Evolutionary conservation across 768 basidiomycete genomes (phyloP).

Genomic region (Termitomyces sp.): DNA sequence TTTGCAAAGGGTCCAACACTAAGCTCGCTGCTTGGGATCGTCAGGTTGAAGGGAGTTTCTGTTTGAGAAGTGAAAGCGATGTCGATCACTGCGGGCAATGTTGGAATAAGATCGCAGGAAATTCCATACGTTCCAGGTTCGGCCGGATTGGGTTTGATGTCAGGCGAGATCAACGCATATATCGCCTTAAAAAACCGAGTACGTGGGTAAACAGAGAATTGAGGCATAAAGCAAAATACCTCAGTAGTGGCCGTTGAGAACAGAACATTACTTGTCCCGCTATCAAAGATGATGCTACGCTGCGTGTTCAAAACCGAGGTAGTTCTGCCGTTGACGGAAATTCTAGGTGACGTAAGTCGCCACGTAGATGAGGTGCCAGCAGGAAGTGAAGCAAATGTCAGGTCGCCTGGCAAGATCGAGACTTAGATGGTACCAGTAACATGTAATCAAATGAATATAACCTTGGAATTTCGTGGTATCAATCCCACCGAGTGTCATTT

Average conservation of each 20-base stretch:
- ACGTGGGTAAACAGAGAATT: slow-evolving; percentile 4
- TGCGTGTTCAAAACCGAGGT: slow-evolving; percentile 31
- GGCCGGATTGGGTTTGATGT: slow-evolving; percentile 45
- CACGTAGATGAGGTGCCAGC: slow-evolving; percentile 32
- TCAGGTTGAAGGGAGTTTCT: slow-evolving; percentile 47
- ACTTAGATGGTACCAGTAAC: background rate
- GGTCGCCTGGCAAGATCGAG: slow-evolving; percentile 24
- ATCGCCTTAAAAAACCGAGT: slow-evolving; percentile 34
- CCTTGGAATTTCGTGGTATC: slow-evolving; percentile 48
- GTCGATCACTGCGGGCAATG: slow-evolving; percentile 46
- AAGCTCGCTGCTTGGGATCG: slow-evolving; percentile 52
- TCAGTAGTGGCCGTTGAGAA: slow-evolving; percentile 44
- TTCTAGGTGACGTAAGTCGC: slow-evolving; percentile 37
- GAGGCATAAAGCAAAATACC: slow-evolving; percentile 20
- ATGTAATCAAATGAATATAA: slow-evolving; percentile 9
- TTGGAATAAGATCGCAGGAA: slow-evolving; percentile 38
- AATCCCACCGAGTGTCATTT: slow-evolving; percentile 49
- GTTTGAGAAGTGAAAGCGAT: slow-evolving; percentile 47
- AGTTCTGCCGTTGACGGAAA: slow-evolving; percentile 50
- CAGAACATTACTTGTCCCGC: slow-evolving; percentile 51
- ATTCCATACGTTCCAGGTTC: slow-evolving; percentile 54
- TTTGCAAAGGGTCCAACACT: slow-evolving; percentile 52
- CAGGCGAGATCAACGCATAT: slow-evolving; percentile 52
- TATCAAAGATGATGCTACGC: slow-evolving; percentile 50
- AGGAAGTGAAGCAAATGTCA: slow-evolving; percentile 37